These are phyloP conservation scores for Babesia sp. DNA, from an alignment of 169 alveolate genomes.

Conservation along the genomic window DNA sequence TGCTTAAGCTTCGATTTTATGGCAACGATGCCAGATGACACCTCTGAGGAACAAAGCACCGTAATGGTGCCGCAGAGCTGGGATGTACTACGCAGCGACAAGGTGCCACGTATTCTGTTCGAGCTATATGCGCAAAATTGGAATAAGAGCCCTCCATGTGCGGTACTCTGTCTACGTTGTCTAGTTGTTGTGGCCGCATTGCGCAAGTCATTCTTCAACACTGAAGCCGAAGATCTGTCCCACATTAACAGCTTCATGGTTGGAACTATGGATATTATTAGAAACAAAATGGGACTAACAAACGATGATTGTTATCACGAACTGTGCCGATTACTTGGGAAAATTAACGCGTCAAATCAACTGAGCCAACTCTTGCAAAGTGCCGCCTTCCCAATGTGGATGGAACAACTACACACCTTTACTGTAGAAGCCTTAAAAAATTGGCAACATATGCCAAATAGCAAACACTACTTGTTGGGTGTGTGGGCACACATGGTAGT, in stretches of 20 bases:
- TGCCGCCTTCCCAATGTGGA: conserved; percentile 86
- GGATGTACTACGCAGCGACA: conserved; percentile 85
- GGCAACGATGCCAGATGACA: conserved; percentile 93
- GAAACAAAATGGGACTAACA: conserved; percentile 83
- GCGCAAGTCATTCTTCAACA: conserved; percentile 87
- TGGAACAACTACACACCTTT: conserved; percentile 85
- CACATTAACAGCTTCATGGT: conserved; percentile 83
- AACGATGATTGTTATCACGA: conserved; percentile 90
- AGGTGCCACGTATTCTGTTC: conserved; percentile 81
- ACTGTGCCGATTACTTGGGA: conserved; percentile 88
- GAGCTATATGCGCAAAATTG: conserved; percentile 74
- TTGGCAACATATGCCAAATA: conserved; percentile 87
- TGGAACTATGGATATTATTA: conserved; percentile 86
- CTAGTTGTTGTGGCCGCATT: conserved; percentile 86
- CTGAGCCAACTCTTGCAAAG: conserved; percentile 77
- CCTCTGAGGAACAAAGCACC: conserved; percentile 91
- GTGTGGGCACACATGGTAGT: conserved; percentile 91
- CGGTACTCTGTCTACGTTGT: conserved; percentile 82
- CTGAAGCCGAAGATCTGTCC: conserved; percentile 82
- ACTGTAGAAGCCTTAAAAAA: conserved; percentile 86
- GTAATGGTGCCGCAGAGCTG: conserved; percentile 92
- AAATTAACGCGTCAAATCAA: conserved; percentile 87
- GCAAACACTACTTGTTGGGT: conserved; percentile 89
- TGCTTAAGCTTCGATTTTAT: conserved; percentile 90
- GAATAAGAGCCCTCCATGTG: conserved; percentile 74